Conservation (phyloP, 2,329 filamentous ascomycete species). For the Tolypocladium inflatum region DNA sequence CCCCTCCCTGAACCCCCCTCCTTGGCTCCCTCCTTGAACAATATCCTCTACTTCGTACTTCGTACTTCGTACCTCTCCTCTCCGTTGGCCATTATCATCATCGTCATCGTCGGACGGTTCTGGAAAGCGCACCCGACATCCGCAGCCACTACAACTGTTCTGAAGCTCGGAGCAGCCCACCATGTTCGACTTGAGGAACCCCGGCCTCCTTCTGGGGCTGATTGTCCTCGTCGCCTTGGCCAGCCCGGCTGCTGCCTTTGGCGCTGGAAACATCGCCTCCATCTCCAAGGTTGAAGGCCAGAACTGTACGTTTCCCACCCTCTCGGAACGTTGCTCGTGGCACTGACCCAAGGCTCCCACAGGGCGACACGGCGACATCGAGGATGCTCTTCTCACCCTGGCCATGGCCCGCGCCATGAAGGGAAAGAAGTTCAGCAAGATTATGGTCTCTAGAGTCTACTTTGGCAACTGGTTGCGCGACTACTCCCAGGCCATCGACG, state of each 20-base stretch:
- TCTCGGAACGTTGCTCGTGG: not conserved
- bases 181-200: constrained; percentile 41
- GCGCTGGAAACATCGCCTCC: constrained; percentile 80
- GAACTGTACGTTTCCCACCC: constrained; percentile 50
- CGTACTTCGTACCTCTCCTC: no score
- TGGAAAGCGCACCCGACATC: not conserved
- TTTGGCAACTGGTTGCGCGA: constrained; percentile 94
- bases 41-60: not conserved
- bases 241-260: constrained; percentile 65
- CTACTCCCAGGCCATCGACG: constrained; percentile 90
- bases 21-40: not conserved
- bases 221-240: constrained; percentile 57
- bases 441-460: constrained; percentile 82
- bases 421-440: constrained; percentile 77
- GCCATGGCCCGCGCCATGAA: constrained; percentile 43
- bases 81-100: not conserved
- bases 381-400: constrained; percentile 75
- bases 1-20: not conserved
- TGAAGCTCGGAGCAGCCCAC: constrained; percentile 1
- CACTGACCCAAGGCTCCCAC: not conserved
- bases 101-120: not conserved
- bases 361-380: constrained; percentile 86
- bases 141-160: not conserved
- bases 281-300: constrained; percentile 73
- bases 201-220: constrained; percentile 43